These are phyloP conservation scores for Trichaptum fuscoviolaceum DNA, from an alignment of 768 basidiomycete genomes.

Conservation along the genomic window DNA sequence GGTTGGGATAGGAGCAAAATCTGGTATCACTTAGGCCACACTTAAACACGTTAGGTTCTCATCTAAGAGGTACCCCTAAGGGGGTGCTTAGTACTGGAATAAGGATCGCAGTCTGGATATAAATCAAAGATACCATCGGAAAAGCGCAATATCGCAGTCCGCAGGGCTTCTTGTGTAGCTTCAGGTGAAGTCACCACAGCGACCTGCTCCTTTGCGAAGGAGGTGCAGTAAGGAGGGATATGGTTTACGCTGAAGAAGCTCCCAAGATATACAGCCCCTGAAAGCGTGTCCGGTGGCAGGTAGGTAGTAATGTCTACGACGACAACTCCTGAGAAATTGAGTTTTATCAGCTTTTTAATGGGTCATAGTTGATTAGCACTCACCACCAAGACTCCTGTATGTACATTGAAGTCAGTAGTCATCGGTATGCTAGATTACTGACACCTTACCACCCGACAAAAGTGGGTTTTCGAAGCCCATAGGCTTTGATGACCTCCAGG, in stretches of 20 bases:
- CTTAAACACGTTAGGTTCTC: not conserved
- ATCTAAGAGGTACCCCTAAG: not conserved
- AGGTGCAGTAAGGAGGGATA: not conserved
- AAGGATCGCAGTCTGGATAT: not conserved
- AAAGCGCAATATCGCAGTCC: not conserved
- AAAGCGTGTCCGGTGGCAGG: not conserved
- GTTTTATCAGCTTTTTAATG: not conserved
- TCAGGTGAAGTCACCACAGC: not conserved
- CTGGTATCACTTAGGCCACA: too few species aligned
- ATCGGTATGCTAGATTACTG: not conserved
- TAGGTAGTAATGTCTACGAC: not conserved
- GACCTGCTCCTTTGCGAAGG: not conserved
- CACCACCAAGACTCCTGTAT: not conserved
- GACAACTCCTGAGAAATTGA: not conserved
- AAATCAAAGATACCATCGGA: not conserved
- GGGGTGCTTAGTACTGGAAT: not conserved
- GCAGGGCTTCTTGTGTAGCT: not conserved
- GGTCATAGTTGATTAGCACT: not conserved
- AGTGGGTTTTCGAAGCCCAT: slow-evolving; percentile 17
- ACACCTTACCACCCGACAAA: slow-evolving; percentile 16
- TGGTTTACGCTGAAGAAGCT: not conserved
- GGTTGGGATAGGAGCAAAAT: too few species aligned
- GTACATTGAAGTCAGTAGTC: not conserved
- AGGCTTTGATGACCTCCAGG: slow-evolving; percentile 15
- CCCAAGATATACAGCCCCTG: not conserved